Conservation (phyloP, 352 stramenopile species). For the Halophytophthora polymorphica region DNA sequence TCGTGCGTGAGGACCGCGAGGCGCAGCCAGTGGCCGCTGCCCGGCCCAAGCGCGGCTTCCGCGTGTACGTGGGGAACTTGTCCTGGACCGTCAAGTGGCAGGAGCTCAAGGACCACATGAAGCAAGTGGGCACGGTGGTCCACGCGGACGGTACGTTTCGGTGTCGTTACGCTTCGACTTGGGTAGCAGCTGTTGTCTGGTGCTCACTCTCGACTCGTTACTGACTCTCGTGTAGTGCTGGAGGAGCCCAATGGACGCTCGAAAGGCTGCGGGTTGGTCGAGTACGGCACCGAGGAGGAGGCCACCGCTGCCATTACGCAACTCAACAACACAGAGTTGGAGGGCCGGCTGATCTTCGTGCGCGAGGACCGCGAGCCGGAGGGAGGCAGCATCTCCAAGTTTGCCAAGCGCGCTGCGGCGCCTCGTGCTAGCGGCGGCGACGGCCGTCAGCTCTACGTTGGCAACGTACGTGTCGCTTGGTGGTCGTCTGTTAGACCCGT, state of each 20-base stretch:
- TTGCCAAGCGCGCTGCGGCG: conserved; percentile 39
- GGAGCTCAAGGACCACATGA: conserved; percentile 96
- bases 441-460: conserved; percentile 62
- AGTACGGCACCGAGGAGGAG: conserved; percentile 65
- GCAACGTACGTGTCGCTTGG: conserved; percentile 48
- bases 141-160: conserved; percentile 61
- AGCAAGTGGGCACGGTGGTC: conserved; percentile 75
- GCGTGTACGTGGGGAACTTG: conserved; percentile 91
- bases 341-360: conserved; percentile 88
- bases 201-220: conserved; percentile 2
- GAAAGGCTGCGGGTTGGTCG: conserved; percentile 86
- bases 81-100: conserved; percentile 92
- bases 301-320: conserved; percentile 84
- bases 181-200: neutral
- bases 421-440: conserved; percentile 16
- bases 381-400: conserved; percentile 65
- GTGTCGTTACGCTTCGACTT: neutral
- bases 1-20: conserved; percentile 93
- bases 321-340: conserved; percentile 92
- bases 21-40: conserved; percentile 17
- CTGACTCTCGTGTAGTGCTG: conserved; percentile 48
- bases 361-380: conserved; percentile 82
- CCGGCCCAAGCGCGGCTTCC: conserved; percentile 41
- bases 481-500: neutral
- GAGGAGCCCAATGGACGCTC: conserved; percentile 84